phyloP scores from a whole-genome alignment of 495 filamentous ascomycete genomes.

The Thermothielavioides terrestris region DNA sequence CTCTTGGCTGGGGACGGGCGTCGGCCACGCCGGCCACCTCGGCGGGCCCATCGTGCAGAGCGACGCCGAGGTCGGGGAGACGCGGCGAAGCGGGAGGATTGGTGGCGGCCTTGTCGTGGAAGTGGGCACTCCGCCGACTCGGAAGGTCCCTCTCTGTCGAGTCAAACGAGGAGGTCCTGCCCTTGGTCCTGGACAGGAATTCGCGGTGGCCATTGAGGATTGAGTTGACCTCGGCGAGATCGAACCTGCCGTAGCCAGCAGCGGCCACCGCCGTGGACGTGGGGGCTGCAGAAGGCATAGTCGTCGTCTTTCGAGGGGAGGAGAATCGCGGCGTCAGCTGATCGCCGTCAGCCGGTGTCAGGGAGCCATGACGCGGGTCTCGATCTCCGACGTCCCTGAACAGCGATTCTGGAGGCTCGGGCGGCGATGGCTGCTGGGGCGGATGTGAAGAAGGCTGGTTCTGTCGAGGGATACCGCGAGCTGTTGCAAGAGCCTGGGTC shows the following conservation, averaged over 20 bases:
- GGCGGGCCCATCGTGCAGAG: constrained; percentile 11
- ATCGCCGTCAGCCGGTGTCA: constrained; percentile 20
- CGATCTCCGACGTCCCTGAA: constrained; percentile 11
- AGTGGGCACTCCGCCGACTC: constrained; percentile 3
- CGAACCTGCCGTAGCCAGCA: constrained; percentile 19
- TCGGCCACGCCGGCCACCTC: constrained; percentile 25
- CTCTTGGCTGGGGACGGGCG: constrained; percentile 28
- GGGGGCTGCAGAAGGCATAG: constrained; percentile 16
- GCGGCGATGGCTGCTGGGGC: constrained; percentile 2
- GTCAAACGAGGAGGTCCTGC: constrained; percentile 31
- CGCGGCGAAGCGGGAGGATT: constrained; percentile 8
- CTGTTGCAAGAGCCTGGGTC: constrained; percentile 44
- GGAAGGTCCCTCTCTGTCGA: constrained; percentile 29
- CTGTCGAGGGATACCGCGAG: constrained; percentile 36
- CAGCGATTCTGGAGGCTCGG: constrained; percentile 8
- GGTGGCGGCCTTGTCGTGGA: constrained; percentile 9
- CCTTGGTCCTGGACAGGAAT: constrained; percentile 26
- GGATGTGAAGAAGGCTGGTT: constrained; percentile 11
- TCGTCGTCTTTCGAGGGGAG: constrained; percentile 16
- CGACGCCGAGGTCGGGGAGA: constrained; percentile 10
- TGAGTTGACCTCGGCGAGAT: constrained; percentile 27
- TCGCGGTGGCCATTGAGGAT: constrained; percentile 32
- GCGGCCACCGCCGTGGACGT: constrained; percentile 14
- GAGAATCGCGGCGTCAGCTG: constrained; percentile 24
- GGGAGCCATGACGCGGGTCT: constrained; percentile 26